Evolutionary conservation across 768 basidiomycete genomes (phyloP).

Genomic region (Hericium rajendrae): DNA sequence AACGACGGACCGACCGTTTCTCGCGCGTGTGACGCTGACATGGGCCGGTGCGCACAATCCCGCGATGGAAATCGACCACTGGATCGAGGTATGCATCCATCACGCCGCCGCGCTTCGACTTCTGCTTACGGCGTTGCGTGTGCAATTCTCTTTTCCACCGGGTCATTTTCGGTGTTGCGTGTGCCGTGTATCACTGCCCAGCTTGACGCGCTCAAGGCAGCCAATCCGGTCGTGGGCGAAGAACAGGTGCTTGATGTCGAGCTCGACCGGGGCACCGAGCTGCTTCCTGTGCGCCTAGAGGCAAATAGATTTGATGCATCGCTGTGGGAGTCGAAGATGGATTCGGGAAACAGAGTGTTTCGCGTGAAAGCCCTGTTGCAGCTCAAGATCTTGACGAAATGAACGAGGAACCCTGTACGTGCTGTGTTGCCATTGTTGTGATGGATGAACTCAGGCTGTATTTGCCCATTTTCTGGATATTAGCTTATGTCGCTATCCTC

Average conservation of each 20-base stretch:
- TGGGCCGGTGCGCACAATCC: slow-evolving; percentile 35
- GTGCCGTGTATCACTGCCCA: slow-evolving; percentile 12
- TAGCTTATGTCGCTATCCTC: slow-evolving; percentile 27
- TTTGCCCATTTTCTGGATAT: neutral
- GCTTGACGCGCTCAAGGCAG: slow-evolving; percentile 33
- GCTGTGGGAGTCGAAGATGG: slow-evolving; percentile 6
- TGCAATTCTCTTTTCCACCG: neutral
- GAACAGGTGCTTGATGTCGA: slow-evolving; percentile 44
- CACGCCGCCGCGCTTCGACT: neutral
- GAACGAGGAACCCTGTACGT: neutral
- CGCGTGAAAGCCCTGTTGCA: neutral
- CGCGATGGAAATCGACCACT: slow-evolving; percentile 37
- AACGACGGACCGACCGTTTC: slow-evolving; percentile 35
- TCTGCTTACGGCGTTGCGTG: neutral
- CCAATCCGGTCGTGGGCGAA: slow-evolving; percentile 31
- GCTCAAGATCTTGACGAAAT: neutral
- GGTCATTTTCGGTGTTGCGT: neutral
- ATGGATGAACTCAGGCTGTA: neutral
- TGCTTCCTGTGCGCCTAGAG: slow-evolving; percentile 23
- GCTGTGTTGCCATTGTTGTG: neutral
- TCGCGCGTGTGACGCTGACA: slow-evolving; percentile 30
- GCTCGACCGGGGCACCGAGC: slow-evolving; percentile 31
- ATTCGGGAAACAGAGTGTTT: neutral
- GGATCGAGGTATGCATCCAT: slow-evolving; percentile 35
- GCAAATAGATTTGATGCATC: slow-evolving; percentile 10